A percentile compares a stretch with the other conserved stretches of the same genome.
These are phyloP conservation scores for Colletotrichum cordylinicola DNA, from an alignment of 2,329 filamentous ascomycete genomes.

Conservation along the genomic window DNA sequence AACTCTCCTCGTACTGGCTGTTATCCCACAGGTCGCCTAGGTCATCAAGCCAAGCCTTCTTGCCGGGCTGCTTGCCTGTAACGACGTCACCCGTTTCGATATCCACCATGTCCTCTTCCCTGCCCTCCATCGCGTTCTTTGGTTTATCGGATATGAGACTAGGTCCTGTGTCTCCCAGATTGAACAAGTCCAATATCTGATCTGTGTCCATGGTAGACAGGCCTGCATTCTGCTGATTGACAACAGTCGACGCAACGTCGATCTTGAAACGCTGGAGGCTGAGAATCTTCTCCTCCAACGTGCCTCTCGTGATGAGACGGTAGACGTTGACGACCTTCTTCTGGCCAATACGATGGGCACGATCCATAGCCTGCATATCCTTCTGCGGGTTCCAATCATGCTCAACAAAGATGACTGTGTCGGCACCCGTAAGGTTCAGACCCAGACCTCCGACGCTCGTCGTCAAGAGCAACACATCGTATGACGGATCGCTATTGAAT, in stretches of 20 bases:
- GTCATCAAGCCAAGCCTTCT: conserved; percentile 95
- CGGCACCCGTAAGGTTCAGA: conserved; percentile 93
- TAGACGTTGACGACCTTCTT: conserved; percentile 99
- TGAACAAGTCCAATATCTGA: conserved; percentile 97
- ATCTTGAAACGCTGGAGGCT: conserved; percentile 99
- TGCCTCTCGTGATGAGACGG: conserved; percentile 92
- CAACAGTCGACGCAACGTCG: conserved; percentile 95
- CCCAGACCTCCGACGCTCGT: conserved; percentile 95
- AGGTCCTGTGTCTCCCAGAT: conserved; percentile 79
- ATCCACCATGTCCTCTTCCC: conserved; percentile 89
- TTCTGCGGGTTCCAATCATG: conserved; percentile 99
- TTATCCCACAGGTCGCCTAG: conserved; percentile 97
- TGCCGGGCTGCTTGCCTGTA: conserved; percentile 82
- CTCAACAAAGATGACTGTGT: conserved; percentile 99
- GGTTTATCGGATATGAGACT: conserved; percentile 67
- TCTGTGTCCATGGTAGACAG: conserved; percentile 97
- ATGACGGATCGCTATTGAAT: conserved; percentile 97
- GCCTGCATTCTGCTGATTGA: conserved; percentile 98
- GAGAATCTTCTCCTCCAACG: conserved; percentile 97
- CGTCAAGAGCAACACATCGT: conserved; percentile 91
- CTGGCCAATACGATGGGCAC: conserved; percentile 96
- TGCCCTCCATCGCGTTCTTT: conserved; percentile 62
- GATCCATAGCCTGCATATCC: conserved; percentile 98
- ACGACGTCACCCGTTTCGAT: conserved; percentile 89
- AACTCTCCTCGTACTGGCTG: conserved; percentile 97